A percentile compares a stretch with the other conserved stretches of the same genome.
These are phyloP conservation scores for Lavandula angustifolia DNA, from an alignment of 257 asterid species.

Conservation along the genomic window DNA sequence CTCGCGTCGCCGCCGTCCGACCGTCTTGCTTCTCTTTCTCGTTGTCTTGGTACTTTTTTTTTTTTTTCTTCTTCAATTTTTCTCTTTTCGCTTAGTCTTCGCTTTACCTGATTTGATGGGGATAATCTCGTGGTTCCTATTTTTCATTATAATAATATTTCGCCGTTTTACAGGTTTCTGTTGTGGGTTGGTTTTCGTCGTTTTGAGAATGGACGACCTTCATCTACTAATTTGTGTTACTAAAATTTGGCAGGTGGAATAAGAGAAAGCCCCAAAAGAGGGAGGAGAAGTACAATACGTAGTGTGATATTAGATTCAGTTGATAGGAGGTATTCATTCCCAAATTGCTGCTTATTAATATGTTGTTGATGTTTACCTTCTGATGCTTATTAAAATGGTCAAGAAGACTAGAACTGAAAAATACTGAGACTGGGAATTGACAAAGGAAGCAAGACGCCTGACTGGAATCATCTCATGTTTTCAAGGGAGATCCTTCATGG, in stretches of 20 bases:
- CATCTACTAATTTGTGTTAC: background rate
- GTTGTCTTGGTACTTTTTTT: no score
- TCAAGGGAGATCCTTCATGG: no score
- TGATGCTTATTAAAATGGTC: constrained; percentile 42
- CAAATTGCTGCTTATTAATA: background rate
- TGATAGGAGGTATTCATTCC: background rate
- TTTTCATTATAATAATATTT: no score
- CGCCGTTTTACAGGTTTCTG: no score
- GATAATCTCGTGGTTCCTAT: no score
- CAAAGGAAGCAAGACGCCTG: constrained; percentile 84
- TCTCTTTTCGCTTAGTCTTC: no score
- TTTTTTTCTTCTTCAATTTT: no score
- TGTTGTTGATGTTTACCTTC: constrained; percentile 6
- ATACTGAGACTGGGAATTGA: constrained; percentile 96
- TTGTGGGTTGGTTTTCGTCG: no score
- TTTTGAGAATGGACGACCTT: background rate
- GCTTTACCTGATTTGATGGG: no score
- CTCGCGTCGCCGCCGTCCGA: no score
- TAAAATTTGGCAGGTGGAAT: constrained; percentile 74
- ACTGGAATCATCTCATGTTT: background rate
- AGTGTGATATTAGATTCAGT: constrained; percentile 21
- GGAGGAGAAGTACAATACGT: constrained; percentile 92
- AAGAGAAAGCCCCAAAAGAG: constrained; percentile 89
- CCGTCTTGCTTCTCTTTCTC: no score
- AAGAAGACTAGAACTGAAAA: constrained; percentile 90